Conservation (phyloP, 2,329 filamentous ascomycete genomes). For the Albophoma yamanashiensis region DNA sequence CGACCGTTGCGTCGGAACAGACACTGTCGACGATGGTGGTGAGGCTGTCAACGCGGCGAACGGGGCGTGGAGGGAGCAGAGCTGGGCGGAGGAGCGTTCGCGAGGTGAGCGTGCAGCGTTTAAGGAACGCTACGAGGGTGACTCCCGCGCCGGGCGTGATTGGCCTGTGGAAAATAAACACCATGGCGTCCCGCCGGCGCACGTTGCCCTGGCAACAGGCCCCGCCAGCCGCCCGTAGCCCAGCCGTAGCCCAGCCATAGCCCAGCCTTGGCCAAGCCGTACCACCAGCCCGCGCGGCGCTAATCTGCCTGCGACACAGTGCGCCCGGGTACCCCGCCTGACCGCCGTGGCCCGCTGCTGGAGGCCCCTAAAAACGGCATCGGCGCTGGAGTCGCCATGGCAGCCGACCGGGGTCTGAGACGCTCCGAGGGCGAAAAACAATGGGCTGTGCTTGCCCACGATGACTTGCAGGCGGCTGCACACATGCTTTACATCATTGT, state of each 20-base stretch:
- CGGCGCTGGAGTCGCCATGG: conserved; percentile 10
- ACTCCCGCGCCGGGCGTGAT: conserved; percentile 1
- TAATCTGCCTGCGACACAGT: neutral
- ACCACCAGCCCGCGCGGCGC: neutral
- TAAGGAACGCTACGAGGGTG: conserved; percentile 3
- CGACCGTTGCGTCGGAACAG: neutral
- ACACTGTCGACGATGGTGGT: conserved; percentile 1
- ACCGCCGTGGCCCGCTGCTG: neutral
- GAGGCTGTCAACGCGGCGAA: neutral
- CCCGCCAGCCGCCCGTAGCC: neutral
- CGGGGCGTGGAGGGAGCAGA: neutral
- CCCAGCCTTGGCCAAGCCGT: too few relatives aligned
- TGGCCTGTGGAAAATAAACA: conserved; percentile 3
- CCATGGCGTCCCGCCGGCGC: neutral
- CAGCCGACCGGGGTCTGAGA: conserved; percentile 9
- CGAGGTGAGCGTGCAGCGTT: neutral
- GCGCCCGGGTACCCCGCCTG: neutral
- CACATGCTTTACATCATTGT: neutral
- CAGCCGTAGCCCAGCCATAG: too few relatives aligned
- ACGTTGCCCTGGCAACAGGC: conserved; percentile 2
- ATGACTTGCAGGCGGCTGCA: neutral
- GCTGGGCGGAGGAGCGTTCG: neutral
- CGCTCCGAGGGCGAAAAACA: conserved; percentile 6
- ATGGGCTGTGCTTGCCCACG: neutral
- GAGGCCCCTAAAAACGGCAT: neutral